A percentile compares a stretch with the other conserved stretches of the same genome.
phyloP scores from a whole-genome alignment of 148 eudicot species.

The Drosera capensis region DNA sequence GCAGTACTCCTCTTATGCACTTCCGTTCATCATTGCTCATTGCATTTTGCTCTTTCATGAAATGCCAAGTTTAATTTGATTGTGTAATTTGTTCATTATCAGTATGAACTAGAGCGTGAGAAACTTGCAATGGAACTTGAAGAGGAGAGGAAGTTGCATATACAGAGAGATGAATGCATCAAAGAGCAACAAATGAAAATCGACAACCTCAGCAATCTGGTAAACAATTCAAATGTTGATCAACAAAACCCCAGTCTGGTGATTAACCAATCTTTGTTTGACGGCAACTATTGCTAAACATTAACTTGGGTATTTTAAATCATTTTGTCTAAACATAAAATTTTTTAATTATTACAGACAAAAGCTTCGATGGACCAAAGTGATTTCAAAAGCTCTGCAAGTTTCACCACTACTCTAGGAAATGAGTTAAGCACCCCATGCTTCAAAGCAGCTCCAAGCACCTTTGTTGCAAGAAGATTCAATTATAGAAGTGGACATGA shows the following conservation, averaged over 20 bases:
- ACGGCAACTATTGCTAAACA: no score
- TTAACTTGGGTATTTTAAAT: no score
- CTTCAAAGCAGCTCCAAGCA: conserved; percentile 43
- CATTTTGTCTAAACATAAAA: no score
- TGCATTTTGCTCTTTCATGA: not conserved
- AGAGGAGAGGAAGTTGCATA: conserved; percentile 80
- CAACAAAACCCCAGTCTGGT: conserved; percentile 11
- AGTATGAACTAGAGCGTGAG: conserved; percentile 83
- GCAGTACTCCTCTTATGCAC: not conserved
- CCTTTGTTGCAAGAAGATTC: conserved; percentile 64
- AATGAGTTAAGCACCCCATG: conserved; percentile 69
- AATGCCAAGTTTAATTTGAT: not conserved
- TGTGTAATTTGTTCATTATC: conserved; percentile 12
- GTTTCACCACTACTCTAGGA: conserved; percentile 24
- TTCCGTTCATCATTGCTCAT: conserved; percentile 4
- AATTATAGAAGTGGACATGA: conserved; percentile 31
- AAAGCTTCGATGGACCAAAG: conserved; percentile 17
- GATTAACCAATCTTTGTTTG: not conserved
- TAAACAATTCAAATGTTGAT: conserved; percentile 33
- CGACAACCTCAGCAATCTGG: conserved; percentile 38
- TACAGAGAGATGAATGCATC: conserved; percentile 54
- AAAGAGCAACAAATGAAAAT: conserved; percentile 65
- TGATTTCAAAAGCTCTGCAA: conserved; percentile 26
- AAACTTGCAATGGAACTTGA: conserved; percentile 84
- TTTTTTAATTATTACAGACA: conserved; percentile 8